Base-by-base conservation (phyloP, 1,139 yeast species). In the Taphrina communis region DNA sequence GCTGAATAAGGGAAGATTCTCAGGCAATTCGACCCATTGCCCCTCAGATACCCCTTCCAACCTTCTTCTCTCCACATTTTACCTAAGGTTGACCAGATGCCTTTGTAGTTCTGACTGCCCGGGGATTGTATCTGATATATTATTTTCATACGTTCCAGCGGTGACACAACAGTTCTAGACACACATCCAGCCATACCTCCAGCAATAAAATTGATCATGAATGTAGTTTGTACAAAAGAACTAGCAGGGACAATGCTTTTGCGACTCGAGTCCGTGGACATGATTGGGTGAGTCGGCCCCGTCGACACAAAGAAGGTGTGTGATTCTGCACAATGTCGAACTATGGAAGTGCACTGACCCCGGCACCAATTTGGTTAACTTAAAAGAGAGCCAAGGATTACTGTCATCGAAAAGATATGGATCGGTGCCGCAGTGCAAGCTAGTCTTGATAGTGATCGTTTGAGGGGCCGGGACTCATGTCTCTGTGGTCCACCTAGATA, bases 1-100 rank as follows among this genome's bases (percentile, higher is more conserved):
- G 99, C 98, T 72, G 95, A 88, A 77, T 94, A 94, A 0, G 99
- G 99, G 72, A 94, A 86, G 44, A 94, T 90, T 69, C 99, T 82
- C 2, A 94, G 79, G 80, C 98, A 93, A 77, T 94, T 94, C 71
- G 91, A 82, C 0, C 93, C 89, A 78, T 94, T 94, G 0, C 99
- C 99, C 65, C 98, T 81, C 78, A 91, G 90, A 74, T 90, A 82
- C 0, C 99, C 97, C 70, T 86, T 82, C 83, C 90, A 84, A 9
- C 98, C 97, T 81, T 94, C 99, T 71, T 92, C 97, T 66, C 80
- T 80, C 83, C 92, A 93, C 85, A 94, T 90, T 74, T 88, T 87
- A 71, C 80, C 77, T 6, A 94, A 85, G 0, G 97, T 91, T 8
- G 88, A 83, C 72, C 88, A 82, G 76, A 93, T 86, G 1, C 98